Evolutionary conservation across 164 flowering plant species (phyloP), one percentile per base, ranked within the genome.

Genomic region (Magnolia changhungtana): DNA sequence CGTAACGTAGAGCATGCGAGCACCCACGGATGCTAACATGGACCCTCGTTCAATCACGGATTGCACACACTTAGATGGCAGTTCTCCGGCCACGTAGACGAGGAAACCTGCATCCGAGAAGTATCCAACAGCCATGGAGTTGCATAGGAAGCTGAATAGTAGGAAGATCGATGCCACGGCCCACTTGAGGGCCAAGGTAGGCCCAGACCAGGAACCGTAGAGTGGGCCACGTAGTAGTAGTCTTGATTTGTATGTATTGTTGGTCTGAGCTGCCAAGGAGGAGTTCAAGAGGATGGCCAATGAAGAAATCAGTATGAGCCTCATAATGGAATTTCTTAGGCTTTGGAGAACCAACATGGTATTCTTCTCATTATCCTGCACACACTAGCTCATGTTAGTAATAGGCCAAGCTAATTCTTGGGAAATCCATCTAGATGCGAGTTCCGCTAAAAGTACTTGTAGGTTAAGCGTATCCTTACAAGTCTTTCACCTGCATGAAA

Each of bases 301-400:
- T 1, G 89, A 49, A 18, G 93, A 91, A 18, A 86, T 71, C 19
- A 89, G 81, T 74, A 87, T 87, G 67, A 88, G 72, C 1, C 67
- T 81, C 96, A 92, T 90, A 4, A 86, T 82, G 19, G 87, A 68
- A 83, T 94, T 94, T 76, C 98, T 87, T 77, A 90, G 66, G 87
- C 90, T 91, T 75, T 94, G 98, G 3, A 91, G 89, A 0, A 85
- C 91, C 52, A 94, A 67, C 84, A 82, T 87, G 16, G 86, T 88
- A 81, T 79, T 90, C 82, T 87, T 88, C 20, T 84, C 90, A 75
- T 83, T 87, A 21, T 91, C 91, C 94, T 92, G 86, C 79, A 73
- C 13, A 55, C 2, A 51, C 7, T 11, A 23, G 20, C 50, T 13
- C 52, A 37, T 63, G 24, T 52, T 50, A 29, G 63, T 27, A 55